A percentile compares a stretch with the other conserved stretches of the same genome.
phyloP scores from a whole-genome alignment of 1,284 basidiomycete genomes.

The Entoloma clypeatum region DNA sequence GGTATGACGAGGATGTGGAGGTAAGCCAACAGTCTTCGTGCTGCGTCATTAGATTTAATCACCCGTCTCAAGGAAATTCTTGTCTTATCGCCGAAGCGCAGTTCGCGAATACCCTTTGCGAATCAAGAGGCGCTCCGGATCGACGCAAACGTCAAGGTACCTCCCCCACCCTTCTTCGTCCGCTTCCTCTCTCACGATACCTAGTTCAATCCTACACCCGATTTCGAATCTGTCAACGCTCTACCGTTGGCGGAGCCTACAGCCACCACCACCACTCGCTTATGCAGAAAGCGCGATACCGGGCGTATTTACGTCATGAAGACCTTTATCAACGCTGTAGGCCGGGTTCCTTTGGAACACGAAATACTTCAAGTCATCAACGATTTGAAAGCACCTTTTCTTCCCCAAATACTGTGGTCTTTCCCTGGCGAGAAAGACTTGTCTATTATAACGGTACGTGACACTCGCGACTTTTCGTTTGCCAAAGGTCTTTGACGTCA shows the following conservation, averaged over 20 bases:
- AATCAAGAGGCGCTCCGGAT: constrained; percentile 19
- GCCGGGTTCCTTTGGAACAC: constrained; percentile 45
- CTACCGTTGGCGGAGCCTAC: constrained; percentile 15
- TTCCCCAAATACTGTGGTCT: constrained; percentile 58
- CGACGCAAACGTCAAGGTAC: constrained; percentile 9
- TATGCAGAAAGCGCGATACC: constrained; percentile 21
- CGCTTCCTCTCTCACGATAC: neutral
- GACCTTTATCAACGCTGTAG: constrained; percentile 9
- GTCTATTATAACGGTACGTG: constrained; percentile 50
- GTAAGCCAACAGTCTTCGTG: constrained; percentile 21
- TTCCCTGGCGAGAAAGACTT: constrained; percentile 64
- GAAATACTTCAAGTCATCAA: constrained; percentile 55
- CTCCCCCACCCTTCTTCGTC: neutral
- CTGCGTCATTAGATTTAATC: neutral
- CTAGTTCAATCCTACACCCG: neutral
- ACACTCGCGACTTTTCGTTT: neutral
- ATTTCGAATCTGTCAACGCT: neutral
- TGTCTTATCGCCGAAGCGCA: constrained; percentile 34
- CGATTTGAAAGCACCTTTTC: constrained; percentile 52
- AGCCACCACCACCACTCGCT: constrained; percentile 2
- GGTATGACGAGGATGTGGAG: constrained; percentile 42
- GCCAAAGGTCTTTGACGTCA: neutral
- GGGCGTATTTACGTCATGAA: constrained; percentile 23
- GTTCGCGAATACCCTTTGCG: constrained; percentile 14
- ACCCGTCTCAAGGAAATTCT: constrained; percentile 35